These are phyloP conservation scores for Sequoiadendron giganteum DNA, from an alignment of 75 land plant species.

Conservation along the genomic window DNA sequence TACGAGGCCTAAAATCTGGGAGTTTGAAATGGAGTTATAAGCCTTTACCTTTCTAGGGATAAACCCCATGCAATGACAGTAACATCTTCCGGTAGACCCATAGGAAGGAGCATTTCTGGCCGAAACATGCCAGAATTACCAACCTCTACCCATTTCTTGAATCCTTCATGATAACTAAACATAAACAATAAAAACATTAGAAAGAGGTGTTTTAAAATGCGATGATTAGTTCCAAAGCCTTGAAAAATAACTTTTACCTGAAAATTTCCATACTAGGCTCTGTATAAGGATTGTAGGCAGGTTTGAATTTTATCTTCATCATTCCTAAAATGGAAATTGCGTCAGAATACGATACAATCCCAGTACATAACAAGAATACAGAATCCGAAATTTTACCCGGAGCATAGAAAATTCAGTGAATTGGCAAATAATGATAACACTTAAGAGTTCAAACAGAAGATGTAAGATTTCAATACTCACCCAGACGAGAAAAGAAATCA, in stretches of 20 bases:
- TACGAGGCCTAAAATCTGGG: not conserved
- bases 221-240: constrained; percentile 3
- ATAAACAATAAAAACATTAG: not conserved
- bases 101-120: constrained; percentile 97
- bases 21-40: not conserved
- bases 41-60: constrained; percentile 84
- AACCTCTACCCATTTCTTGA: constrained; percentile 96
- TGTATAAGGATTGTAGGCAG: constrained; percentile 97
- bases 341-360: constrained; percentile 13
- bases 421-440: not conserved
- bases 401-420: not conserved
- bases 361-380: not conserved
- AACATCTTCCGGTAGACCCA: constrained; percentile 97
- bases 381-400: not conserved
- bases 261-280: constrained; percentile 99
- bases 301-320: constrained; percentile 87
- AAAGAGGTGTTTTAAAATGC: not conserved
- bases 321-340: constrained; percentile 52
- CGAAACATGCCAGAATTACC: constrained; percentile 99
- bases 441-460: not conserved
- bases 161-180: constrained; percentile 84
- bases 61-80: constrained; percentile 97
- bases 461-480: constrained; percentile 24
- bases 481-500: constrained; percentile 90
- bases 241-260: constrained; percentile 43